phyloP scores from a whole-genome alignment of 2,329 filamentous ascomycete species.

The Claviceps fusiformis region DNA sequence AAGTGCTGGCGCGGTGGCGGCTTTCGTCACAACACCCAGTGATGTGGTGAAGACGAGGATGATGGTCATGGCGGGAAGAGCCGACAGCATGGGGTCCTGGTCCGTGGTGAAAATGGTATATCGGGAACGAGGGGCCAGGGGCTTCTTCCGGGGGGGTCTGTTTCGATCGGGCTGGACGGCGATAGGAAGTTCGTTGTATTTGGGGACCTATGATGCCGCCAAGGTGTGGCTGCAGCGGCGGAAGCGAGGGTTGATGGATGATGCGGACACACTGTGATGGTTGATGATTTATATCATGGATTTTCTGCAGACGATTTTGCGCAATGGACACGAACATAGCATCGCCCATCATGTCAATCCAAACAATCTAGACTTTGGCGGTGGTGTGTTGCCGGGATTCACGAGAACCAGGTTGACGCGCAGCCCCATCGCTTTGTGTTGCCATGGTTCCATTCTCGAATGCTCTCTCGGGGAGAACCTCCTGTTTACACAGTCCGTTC shows the following conservation, averaged over 20 bases:
- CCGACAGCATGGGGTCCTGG: conserved; percentile 26
- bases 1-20: conserved; percentile 58
- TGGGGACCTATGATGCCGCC: conserved; percentile 75
- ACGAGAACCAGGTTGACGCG: too few species aligned
- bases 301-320: not conserved
- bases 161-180: conserved; percentile 71
- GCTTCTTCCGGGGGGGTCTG: conserved; percentile 63
- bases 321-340: too few species aligned
- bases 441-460: too few species aligned
- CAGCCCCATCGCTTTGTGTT: too few species aligned
- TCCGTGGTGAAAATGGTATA: conserved; percentile 53
- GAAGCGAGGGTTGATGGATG: conserved; percentile 24
- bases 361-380: too few species aligned
- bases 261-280: conserved; percentile 17
- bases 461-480: too few species aligned
- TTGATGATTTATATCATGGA: not conserved
- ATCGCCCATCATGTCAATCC: too few species aligned
- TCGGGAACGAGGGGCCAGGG: conserved; percentile 51
- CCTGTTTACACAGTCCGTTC: too few species aligned
- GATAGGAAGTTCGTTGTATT: conserved; percentile 68
- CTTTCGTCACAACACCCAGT: conserved; percentile 73
- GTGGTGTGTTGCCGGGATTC: too few species aligned
- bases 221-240: conserved; percentile 45
- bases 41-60: conserved; percentile 85
- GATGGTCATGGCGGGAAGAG: conserved; percentile 53